Conservation (phyloP, 805 yeast species). For the Teunomyces stri region DNA sequence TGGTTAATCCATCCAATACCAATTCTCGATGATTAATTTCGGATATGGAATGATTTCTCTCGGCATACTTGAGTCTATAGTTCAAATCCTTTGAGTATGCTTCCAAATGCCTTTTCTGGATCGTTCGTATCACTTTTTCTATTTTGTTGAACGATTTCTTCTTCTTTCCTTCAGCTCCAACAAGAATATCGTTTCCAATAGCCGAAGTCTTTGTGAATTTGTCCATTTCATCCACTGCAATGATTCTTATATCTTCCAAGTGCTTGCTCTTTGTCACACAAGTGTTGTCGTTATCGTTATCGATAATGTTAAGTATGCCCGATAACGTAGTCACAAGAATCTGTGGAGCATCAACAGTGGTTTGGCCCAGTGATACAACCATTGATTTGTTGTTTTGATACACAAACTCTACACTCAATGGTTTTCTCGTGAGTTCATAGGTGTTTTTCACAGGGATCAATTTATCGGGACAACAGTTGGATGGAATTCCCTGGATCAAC, state of each 20-base stretch:
- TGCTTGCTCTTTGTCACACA: not conserved
- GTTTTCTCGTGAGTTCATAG: slow-evolving; percentile 14
- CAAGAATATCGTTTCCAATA: slow-evolving; percentile 6
- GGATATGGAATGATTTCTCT: not conserved
- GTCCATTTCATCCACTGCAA: slow-evolving; percentile 25
- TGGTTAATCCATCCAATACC: not conserved
- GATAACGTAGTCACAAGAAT: slow-evolving; percentile 17
- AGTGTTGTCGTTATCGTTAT: not conserved
- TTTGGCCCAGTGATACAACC: not conserved
- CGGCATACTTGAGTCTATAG: slow-evolving; percentile 4
- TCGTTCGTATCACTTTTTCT: slow-evolving; percentile 8
- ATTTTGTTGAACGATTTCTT: slow-evolving; percentile 13
- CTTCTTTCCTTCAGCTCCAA: slow-evolving; percentile 12
- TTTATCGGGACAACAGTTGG: slow-evolving; percentile 21
- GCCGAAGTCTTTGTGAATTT: slow-evolving; percentile 14
- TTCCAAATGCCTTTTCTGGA: slow-evolving; percentile 13
- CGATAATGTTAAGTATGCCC: slow-evolving; percentile 9
- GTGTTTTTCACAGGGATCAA: slow-evolving; percentile 7
- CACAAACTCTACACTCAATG: slow-evolving; percentile 15
- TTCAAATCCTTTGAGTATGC: slow-evolving; percentile 6
- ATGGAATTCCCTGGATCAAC: slow-evolving; percentile 18
- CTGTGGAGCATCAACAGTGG: slow-evolving; percentile 12
- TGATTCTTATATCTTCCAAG: slow-evolving; percentile 12
- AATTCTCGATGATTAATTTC: not conserved
- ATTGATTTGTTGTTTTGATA: not conserved